Percentiles rank a stretch among this genome's conserved stretches.
Conservation (phyloP, 805 yeast species). For the Debaryomyces castellii region DNA sequence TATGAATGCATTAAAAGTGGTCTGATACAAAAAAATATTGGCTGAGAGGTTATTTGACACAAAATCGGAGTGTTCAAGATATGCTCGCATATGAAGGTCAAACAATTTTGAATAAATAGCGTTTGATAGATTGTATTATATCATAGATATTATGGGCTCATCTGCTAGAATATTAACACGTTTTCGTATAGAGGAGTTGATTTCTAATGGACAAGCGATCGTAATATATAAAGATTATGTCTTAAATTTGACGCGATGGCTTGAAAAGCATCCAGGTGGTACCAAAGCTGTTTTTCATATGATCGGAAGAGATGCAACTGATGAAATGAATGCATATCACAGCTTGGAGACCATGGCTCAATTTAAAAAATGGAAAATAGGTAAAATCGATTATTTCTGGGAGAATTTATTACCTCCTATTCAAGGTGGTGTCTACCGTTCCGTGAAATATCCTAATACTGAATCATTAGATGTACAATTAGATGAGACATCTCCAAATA, state of each 20-base stretch:
- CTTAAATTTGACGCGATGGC: constrained; percentile 68
- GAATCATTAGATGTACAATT: constrained; percentile 10
- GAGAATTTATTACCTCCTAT: constrained; percentile 80
- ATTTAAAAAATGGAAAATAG: constrained; percentile 63
- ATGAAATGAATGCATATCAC: constrained; percentile 87
- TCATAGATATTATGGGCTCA: background rate
- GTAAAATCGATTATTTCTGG: constrained; percentile 66
- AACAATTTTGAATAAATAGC: background rate
- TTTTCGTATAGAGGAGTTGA: constrained; percentile 51
- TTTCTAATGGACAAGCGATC: constrained; percentile 66
- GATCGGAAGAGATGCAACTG: constrained; percentile 89
- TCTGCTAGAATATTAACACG: constrained; percentile 17
- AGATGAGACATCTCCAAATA: constrained; percentile 10
- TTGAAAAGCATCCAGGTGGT: constrained; percentile 83
- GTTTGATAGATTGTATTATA: background rate
- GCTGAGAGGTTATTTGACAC: background rate
- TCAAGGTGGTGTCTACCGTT: constrained; percentile 62
- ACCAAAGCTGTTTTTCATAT: constrained; percentile 79
- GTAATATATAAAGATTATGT: constrained; percentile 65
- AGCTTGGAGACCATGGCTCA: constrained; percentile 51
- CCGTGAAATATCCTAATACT: background rate
- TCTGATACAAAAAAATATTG: background rate
- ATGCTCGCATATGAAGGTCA: background rate
- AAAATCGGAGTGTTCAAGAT: background rate
- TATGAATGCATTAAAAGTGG: background rate